Conservation (phyloP, 257 asterid genomes). For the Cordia subcordata region DNA sequence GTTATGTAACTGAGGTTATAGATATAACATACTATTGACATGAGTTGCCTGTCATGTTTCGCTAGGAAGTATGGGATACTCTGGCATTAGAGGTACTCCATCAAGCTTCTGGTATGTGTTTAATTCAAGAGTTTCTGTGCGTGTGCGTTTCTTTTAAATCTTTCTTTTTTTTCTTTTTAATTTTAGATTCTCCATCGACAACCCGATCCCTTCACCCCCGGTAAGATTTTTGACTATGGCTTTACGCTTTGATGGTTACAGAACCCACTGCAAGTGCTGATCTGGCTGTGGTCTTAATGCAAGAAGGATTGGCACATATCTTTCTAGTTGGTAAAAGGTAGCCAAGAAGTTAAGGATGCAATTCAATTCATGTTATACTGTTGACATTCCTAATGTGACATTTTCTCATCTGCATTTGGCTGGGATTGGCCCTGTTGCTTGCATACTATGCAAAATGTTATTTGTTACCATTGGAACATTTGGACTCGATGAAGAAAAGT, state of each 20-base stretch:
- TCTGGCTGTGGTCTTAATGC: slow-evolving; percentile 90
- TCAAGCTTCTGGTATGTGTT: slow-evolving; percentile 78
- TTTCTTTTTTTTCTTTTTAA: not conserved
- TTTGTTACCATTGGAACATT: no score
- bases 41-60: slow-evolving; percentile 9
- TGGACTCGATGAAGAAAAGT: no score
- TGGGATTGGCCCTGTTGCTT: not conserved
- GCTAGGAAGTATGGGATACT: slow-evolving; percentile 83
- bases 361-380: slow-evolving; percentile 5
- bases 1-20: no score
- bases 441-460: not conserved
- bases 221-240: slow-evolving; percentile 21
- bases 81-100: slow-evolving; percentile 70
- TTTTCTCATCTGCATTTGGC: not conserved
- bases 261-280: slow-evolving; percentile 97
- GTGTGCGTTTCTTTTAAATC: not conserved
- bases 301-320: slow-evolving; percentile 87
- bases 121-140: not conserved
- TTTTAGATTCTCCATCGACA: no score
- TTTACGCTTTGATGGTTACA: slow-evolving; percentile 23
- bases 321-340: slow-evolving; percentile 92
- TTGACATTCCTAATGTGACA: not conserved
- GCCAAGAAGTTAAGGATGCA: not conserved
- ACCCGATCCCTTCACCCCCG: no score
- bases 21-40: not conserved